Base-by-base conservation (phyloP, 257 asterid genomes). In the Nicotiana tabacum region DNA sequence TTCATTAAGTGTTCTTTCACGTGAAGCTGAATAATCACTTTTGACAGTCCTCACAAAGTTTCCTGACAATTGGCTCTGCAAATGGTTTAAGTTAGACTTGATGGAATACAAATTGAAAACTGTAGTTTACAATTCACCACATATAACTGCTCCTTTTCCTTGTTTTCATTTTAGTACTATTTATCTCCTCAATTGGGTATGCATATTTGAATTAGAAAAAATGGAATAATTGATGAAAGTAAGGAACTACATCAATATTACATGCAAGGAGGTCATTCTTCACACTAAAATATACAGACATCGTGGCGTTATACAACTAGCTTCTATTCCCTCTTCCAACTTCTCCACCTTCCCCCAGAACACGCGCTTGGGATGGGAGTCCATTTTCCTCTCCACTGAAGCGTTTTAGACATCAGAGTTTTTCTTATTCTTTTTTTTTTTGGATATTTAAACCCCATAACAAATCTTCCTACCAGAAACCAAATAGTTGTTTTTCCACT, bases 31-130 rank as follows among this genome's bases (percentile, higher is more conserved):
- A 66, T 60, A 53, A 16, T 91, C 90, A 39, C 66, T 80, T 82
- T 87, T 89, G 82, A 85, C 5, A 15, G 94, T 83, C 85, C 62
- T 91, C 84, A 93, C 95, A 57, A 70, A 85, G 87, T 11, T 87
- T 55, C 99, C 98, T 27, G 92, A 80, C 84, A 93, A 24, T 87
- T 87, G 89, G 84, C 97, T 89, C 98, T 95, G 30, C 18, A 78
- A 80, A 86, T 77, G 66, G 68, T 85, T 39, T 64, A 56, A 82
- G 86, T 87, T 82, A 85, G 85, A 83, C 58, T 83, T 56, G 77
- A 30, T 72, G 18, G 74, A 29, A 66, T 24, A 51, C 56, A 81
- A 65, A 24, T 66, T 9, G 17, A 66, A 66, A 67, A 64, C 48
- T 30, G 0, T 66, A 30, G 55, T n/a, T 29, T 66, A 30, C 83